These are phyloP conservation scores for Jasminum sambac DNA, from an alignment of 257 asterid species.

Conservation along the genomic window DNA sequence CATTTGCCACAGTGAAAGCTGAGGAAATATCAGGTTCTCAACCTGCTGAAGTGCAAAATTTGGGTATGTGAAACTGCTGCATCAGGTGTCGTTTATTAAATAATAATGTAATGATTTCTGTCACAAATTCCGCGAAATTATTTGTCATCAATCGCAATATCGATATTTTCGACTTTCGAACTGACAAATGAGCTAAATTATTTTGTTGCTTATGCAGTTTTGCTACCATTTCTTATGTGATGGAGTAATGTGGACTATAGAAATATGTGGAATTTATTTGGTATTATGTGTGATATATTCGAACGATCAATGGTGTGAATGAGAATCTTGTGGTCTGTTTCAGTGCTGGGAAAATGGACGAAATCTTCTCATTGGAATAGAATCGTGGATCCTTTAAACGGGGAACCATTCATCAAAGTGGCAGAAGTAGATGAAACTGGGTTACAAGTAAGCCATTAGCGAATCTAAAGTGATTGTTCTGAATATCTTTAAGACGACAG, in stretches of 20 bases:
- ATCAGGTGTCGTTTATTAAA: background rate
- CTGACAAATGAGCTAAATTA: background rate
- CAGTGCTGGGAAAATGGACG: slow-evolving; percentile 93
- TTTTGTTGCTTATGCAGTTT: background rate
- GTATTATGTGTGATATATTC: background rate
- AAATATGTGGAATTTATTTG: background rate
- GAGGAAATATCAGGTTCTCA: slow-evolving; percentile 78
- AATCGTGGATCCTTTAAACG: slow-evolving; percentile 81
- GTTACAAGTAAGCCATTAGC: slow-evolving; percentile 47
- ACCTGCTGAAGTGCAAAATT: slow-evolving; percentile 90
- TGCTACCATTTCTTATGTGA: background rate
- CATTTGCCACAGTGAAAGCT: slow-evolving; percentile 70
- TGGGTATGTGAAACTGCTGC: slow-evolving; percentile 49
- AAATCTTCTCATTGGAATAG: slow-evolving; percentile 61
- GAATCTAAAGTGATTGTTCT: background rate
- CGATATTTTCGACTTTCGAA: background rate
- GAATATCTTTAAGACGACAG: background rate
- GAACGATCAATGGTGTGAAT: background rate
- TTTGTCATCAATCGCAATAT: no score
- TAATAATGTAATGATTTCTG: background rate
- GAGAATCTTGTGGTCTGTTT: slow-evolving; percentile 21
- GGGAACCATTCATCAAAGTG: slow-evolving; percentile 85
- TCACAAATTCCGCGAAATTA: background rate
- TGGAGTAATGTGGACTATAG: background rate
- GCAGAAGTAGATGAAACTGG: slow-evolving; percentile 78